Evolutionary conservation across 2,329 filamentous ascomycete species (phyloP), one percentile per base, ranked within the genome.

Genomic region (Fusarium coffeatum): DNA sequence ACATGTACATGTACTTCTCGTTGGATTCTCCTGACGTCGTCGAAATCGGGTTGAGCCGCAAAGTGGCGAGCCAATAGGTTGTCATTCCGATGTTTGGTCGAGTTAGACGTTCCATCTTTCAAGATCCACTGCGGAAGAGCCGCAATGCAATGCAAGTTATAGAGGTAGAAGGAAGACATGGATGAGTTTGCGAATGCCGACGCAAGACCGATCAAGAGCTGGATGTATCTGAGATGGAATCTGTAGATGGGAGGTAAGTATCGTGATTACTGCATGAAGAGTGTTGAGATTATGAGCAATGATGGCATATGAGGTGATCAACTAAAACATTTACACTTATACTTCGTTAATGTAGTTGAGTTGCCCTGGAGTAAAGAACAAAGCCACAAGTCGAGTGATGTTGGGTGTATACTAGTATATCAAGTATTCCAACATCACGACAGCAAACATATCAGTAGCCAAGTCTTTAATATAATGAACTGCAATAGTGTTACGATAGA

Each of bases 81-180:
- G 23, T 16, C 46, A 22, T 50, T 62, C 63, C 63, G 58, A 34
- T 45, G 54, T 54, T 30, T 51, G 49, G 55, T 63, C 59, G 15
- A 61, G 54, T 59, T 47, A 12, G 64, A 23, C 55, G 32, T 41
- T 40, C 62, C 60, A 72, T 72, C 69, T 71, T 49, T 57, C 54
- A 73, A 41, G 69, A 46, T 74, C 72, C 72, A 74, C 72, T 60
- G 37, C 55, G 57, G 61, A 57, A 72, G 72, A 74, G 72, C 72
- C 72, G 72, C 72, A 43, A 43, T 43, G 41, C 22, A 43, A 74
- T 73, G 54, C 45, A 56, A 27, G 55, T 25, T 34, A 42, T 23
- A 42, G 27, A 23, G 48, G 42, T 28, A 28, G 41, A 20, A 20
- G 37, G 41, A 20, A 20, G 37, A 28, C 46, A 61, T 41, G 42